These are phyloP conservation scores for Phenoliferia sp. DNA, from an alignment of 1,284 basidiomycete genomes.

Conservation along the genomic window DNA sequence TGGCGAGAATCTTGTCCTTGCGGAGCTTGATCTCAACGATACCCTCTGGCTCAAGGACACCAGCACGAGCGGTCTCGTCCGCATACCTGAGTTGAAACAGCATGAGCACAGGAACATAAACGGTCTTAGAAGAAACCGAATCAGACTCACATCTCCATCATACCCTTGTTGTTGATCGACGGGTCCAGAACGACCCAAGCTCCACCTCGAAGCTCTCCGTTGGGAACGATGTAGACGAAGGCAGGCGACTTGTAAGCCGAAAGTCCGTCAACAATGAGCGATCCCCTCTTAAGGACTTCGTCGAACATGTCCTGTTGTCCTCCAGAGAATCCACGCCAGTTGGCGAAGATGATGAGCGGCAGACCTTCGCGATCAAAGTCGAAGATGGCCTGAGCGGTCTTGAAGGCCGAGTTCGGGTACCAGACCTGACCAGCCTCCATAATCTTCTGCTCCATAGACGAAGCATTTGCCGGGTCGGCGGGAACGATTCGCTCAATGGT, in stretches of 20 bases:
- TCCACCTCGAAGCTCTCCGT: conserved; percentile 97
- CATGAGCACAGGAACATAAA: neutral
- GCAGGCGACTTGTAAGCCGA: conserved; percentile 97
- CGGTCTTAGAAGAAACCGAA: neutral
- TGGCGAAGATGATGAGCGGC: conserved; percentile 97
- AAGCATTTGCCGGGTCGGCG: conserved; percentile 97
- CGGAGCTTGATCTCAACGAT: conserved; percentile 75
- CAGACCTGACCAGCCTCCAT: conserved; percentile 99
- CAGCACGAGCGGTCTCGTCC: conserved; percentile 89
- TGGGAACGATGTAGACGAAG: conserved; percentile 97
- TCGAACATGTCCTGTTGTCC: conserved; percentile 92
- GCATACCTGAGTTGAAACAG: conserved; percentile 47
- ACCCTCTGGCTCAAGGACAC: conserved; percentile 97
- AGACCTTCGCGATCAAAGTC: conserved; percentile 97
- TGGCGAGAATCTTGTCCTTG: conserved; percentile 71
- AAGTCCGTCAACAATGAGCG: conserved; percentile 88
- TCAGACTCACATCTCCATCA: conserved; percentile 90
- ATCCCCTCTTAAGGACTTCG: conserved; percentile 43
- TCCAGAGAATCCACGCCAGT: conserved; percentile 99
- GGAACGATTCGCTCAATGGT: conserved; percentile 96
- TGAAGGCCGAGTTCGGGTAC: conserved; percentile 99
- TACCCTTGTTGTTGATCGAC: conserved; percentile 83
- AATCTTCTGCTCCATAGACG: conserved; percentile 94
- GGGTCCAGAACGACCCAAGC: conserved; percentile 99
- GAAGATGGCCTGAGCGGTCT: conserved; percentile 98